A percentile compares a stretch with the other conserved stretches of the same genome.
phyloP scores from a whole-genome alignment of 352 stramenopile species.

The Nothophytophthora sp. region DNA sequence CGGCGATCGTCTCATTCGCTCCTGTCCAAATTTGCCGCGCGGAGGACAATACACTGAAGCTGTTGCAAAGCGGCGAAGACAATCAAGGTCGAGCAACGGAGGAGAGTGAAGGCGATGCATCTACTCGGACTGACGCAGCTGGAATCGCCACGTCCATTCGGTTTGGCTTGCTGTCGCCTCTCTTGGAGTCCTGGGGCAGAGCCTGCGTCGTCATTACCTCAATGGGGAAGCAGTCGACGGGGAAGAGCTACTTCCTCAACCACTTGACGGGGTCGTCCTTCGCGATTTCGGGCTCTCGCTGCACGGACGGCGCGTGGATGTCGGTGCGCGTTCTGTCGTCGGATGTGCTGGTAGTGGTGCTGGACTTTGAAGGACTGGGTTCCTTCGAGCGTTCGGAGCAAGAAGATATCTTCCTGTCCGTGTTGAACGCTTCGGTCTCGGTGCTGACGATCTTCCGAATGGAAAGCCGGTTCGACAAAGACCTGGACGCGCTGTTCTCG shows the following conservation, averaged over 20 bases:
- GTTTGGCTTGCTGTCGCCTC: constrained; percentile 32
- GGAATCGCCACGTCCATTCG: constrained; percentile 49
- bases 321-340: constrained; percentile 23
- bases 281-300: constrained; percentile 41
- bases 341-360: constrained; percentile 54
- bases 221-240: constrained; percentile 65
- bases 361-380: constrained; percentile 77
- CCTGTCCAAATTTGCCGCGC: constrained; percentile 74
- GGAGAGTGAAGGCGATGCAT: constrained; percentile 1
- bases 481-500: constrained; percentile 62
- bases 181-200: constrained; percentile 32
- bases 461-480: constrained; percentile 76
- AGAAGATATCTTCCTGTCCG: constrained; percentile 69
- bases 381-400: constrained; percentile 77
- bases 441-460: constrained; percentile 75
- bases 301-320: constrained; percentile 45
- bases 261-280: constrained; percentile 68
- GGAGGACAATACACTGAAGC: constrained; percentile 48
- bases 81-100: background rate
- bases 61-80: constrained; percentile 41
- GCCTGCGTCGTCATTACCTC: constrained; percentile 30
- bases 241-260: constrained; percentile 81
- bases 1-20: constrained; percentile 52
- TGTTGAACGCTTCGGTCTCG: constrained; percentile 70
- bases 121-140: constrained; percentile 16